Percentiles rank a stretch among this genome's conserved stretches.
These are phyloP conservation scores for Aspergillus sp. DNA, from an alignment of 2,329 filamentous ascomycete species.

Conservation along the genomic window DNA sequence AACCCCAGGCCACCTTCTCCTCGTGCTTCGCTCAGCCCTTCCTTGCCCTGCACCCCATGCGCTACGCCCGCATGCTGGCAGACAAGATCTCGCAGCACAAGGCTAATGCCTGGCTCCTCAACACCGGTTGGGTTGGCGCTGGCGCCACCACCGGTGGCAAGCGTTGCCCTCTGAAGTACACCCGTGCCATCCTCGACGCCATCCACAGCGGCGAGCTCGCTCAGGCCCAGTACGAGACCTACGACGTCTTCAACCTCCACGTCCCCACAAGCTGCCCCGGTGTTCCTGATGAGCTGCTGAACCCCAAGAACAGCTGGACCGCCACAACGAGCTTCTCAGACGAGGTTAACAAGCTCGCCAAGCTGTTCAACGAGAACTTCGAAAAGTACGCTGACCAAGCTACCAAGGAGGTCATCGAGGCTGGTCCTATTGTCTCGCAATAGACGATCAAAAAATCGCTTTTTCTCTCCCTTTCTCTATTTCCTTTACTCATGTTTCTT, in stretches of 20 bases:
- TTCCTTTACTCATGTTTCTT: conserved; percentile 17
- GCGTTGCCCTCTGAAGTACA: conserved; percentile 98
- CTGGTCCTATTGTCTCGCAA: conserved; percentile 43
- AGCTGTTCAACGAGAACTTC: conserved; percentile 95
- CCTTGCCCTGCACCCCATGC: conserved; percentile 98
- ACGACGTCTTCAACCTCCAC: conserved; percentile 94
- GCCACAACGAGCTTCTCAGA: conserved; percentile 78
- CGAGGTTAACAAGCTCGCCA: conserved; percentile 88
- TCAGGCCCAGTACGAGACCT: conserved; percentile 89
- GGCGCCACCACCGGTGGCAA: conserved; percentile 89
- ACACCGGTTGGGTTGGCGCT: conserved; percentile 96
- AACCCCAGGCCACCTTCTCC: conserved; percentile 98
- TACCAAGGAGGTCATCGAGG: conserved; percentile 73
- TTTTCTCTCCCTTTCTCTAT: conserved; percentile 18
- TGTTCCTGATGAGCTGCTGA: conserved; percentile 89
- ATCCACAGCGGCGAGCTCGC: conserved; percentile 97
- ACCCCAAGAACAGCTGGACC: conserved; percentile 92
- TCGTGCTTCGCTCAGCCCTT: conserved; percentile 99
- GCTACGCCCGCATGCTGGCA: conserved; percentile 97
- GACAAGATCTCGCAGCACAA: conserved; percentile 97
- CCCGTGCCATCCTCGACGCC: conserved; percentile 94
- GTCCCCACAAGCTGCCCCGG: conserved; percentile 91
- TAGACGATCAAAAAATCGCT: conserved; percentile 16
- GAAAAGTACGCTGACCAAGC: conserved; percentile 90
- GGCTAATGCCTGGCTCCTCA: conserved; percentile 96